phyloP scores from a whole-genome alignment of 768 basidiomycete species.

The Kwoniella sp. region DNA sequence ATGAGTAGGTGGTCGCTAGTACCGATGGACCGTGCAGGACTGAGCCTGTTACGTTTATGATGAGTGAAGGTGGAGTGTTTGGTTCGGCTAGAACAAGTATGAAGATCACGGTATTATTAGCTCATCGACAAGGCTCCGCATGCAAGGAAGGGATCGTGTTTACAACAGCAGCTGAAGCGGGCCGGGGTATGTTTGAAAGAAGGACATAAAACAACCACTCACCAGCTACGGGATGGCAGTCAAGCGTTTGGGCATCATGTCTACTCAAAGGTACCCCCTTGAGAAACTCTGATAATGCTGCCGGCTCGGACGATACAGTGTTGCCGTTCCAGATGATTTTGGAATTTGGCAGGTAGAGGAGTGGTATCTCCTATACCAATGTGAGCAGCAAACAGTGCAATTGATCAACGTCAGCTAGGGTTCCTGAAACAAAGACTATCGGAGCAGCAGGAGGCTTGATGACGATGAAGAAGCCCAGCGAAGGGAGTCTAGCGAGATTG shows the following conservation, averaged over 20 bases:
- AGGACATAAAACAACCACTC: no score
- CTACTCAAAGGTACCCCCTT: slow-evolving; percentile 40
- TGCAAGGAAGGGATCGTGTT: background rate
- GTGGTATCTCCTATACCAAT: slow-evolving; percentile 36
- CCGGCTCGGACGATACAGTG: slow-evolving; percentile 20
- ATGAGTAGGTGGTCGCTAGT: slow-evolving; percentile 13
- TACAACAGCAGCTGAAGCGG: no score
- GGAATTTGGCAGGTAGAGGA: slow-evolving; percentile 40
- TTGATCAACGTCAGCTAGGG: no score
- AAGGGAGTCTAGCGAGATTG: background rate
- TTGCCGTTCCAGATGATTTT: slow-evolving; percentile 52
- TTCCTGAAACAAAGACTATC: no score
- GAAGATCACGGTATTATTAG: no score
- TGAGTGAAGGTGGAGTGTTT: slow-evolving; percentile 37
- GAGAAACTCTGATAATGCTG: slow-evolving; percentile 34
- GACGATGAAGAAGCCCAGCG: no score
- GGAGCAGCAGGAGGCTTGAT: background rate
- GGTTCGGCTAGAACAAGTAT: slow-evolving; percentile 22
- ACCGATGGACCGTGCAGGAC: slow-evolving; percentile 46
- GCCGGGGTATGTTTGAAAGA: no score
- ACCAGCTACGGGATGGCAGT: slow-evolving; percentile 50
- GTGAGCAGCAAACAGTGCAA: background rate
- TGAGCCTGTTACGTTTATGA: slow-evolving; percentile 48
- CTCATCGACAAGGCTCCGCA: no score
- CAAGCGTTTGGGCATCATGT: slow-evolving; percentile 49